A percentile compares a stretch with the other conserved stretches of the same genome.
phyloP scores from a whole-genome alignment of 1,139 yeast species.

The Suhomyces coccinellae region DNA sequence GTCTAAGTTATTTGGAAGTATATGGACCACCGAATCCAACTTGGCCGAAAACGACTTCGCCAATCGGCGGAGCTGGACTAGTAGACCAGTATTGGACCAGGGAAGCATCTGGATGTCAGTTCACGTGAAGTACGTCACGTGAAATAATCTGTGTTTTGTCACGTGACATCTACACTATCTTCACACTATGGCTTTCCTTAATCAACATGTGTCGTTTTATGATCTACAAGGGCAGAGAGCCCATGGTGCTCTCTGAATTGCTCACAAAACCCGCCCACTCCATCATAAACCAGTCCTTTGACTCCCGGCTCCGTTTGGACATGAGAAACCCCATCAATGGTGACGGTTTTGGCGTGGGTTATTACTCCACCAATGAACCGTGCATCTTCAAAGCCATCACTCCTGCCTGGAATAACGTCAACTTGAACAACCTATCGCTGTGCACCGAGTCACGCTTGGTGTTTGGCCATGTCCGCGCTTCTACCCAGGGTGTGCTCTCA shows the following conservation, averaged over 20 bases:
- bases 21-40: no score
- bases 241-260: conserved; percentile 80
- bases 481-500: conserved; percentile 89
- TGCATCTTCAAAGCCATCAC: conserved; percentile 92
- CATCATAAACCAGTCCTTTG: conserved; percentile 93
- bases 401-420: conserved; percentile 97
- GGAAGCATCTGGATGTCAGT: no score
- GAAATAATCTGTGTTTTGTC: no score
- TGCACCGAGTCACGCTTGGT: conserved; percentile 83
- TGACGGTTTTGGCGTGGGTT: conserved; percentile 97
- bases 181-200: background rate
- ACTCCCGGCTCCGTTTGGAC: conserved; percentile 82
- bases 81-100: no score
- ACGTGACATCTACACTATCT: background rate
- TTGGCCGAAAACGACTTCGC: no score
- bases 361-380: conserved; percentile 66
- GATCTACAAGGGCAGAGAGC: conserved; percentile 61
- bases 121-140: background rate
- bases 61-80: no score
- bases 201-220: conserved; percentile 48
- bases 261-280: conserved; percentile 96
- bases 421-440: conserved; percentile 78
- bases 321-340: conserved; percentile 92
- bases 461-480: conserved; percentile 95
- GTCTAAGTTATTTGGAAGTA: no score